Evolutionary conservation across 2,329 filamentous ascomycete species (phyloP).

Genomic region (Cladophialophora chaetospira): DNA sequence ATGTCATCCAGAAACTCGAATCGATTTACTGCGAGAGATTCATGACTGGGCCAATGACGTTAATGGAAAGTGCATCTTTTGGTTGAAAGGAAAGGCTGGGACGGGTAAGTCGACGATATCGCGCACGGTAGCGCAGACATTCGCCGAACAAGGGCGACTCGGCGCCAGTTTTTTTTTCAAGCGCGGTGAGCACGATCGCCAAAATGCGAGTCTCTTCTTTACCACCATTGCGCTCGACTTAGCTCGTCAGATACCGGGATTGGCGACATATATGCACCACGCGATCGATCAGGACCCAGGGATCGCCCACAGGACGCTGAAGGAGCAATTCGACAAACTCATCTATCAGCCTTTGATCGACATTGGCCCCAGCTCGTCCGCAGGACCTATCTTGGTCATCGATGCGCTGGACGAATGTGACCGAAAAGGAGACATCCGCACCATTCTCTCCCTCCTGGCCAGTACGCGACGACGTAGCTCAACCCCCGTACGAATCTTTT

Average conservation of each 20-base stretch:
- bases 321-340: slow-evolving; percentile 37
- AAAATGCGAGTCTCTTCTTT: slow-evolving; percentile 39
- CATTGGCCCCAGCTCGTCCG: background rate
- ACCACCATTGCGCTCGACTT: slow-evolving; percentile 46
- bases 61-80: slow-evolving; percentile 37
- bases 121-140: slow-evolving; percentile 36
- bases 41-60: background rate
- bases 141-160: background rate
- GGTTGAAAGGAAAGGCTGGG: slow-evolving; percentile 45
- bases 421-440: slow-evolving; percentile 29
- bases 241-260: slow-evolving; percentile 32
- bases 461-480: slow-evolving; percentile 17
- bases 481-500: slow-evolving; percentile 33
- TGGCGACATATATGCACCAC: slow-evolving; percentile 31
- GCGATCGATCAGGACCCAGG: slow-evolving; percentile 34
- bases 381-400: slow-evolving; percentile 32
- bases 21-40: slow-evolving; percentile 14
- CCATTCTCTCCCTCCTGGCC: slow-evolving; percentile 33
- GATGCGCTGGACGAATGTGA: slow-evolving; percentile 39
- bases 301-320: slow-evolving; percentile 34
- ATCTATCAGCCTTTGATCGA: slow-evolving; percentile 33
- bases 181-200: slow-evolving; percentile 44
- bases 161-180: slow-evolving; percentile 42
- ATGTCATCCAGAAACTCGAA: slow-evolving; percentile 17
- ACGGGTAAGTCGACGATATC: slow-evolving; percentile 43